Conservation (phyloP, 2,329 filamentous ascomycete genomes). For the Leptographium procerum region DNA sequence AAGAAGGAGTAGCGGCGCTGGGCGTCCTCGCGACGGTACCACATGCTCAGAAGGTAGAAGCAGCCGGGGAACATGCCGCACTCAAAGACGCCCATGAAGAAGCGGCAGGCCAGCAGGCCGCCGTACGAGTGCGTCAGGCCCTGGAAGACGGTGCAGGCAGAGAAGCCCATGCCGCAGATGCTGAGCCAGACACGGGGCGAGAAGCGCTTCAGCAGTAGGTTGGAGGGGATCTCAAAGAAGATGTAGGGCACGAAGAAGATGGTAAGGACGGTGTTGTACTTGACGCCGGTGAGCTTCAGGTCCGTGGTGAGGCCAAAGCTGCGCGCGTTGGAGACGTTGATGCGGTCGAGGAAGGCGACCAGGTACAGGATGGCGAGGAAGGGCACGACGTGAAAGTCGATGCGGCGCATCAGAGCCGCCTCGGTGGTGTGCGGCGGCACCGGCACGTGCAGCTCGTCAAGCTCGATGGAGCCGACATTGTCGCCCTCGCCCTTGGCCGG, state of each 20-base stretch:
- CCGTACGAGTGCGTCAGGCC: conserved; percentile 21
- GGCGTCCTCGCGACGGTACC: conserved; percentile 79
- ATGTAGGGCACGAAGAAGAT: conserved; percentile 78
- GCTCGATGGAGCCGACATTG: background rate
- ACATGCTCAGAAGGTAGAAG: conserved; percentile 71
- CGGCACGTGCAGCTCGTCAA: conserved; percentile 18
- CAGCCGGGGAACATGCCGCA: conserved; percentile 66
- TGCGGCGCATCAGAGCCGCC: conserved; percentile 52
- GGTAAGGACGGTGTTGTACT: conserved; percentile 59
- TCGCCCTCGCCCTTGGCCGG: background rate
- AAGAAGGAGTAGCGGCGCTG: conserved; percentile 92
- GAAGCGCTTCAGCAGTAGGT: conserved; percentile 57
- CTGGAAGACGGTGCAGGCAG: conserved; percentile 18
- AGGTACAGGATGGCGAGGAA: conserved; percentile 63
- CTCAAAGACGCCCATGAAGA: conserved; percentile 30
- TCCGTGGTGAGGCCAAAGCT: conserved; percentile 54
- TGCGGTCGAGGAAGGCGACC: conserved; percentile 58
- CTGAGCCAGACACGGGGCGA: conserved; percentile 62
- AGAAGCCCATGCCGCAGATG: conserved; percentile 67
- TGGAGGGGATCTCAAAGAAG: conserved; percentile 60
- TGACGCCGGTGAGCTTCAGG: conserved; percentile 42
- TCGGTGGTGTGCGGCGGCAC: conserved; percentile 50
- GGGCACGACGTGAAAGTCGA: conserved; percentile 61
- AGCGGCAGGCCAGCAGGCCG: conserved; percentile 24
- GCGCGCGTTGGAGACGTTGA: conserved; percentile 71